Conservation (phyloP, 177 flowering plant genomes). For the Vitis hybrid region DNA sequence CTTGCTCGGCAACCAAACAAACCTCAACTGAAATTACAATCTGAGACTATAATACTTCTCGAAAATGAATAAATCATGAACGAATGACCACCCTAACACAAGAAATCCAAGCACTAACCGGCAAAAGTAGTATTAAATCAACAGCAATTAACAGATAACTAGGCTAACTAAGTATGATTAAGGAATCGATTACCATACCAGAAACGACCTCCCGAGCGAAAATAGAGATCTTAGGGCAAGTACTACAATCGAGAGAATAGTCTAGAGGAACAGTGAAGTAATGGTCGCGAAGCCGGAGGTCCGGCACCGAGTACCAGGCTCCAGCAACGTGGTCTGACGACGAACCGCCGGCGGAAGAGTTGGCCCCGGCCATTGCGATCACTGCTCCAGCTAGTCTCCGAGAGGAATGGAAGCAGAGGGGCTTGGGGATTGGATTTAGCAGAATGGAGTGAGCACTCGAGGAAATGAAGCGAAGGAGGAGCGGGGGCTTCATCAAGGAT, state of each 20-base stretch:
- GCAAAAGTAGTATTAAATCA: background rate
- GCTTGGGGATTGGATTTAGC: background rate
- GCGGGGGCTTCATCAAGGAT: conserved; percentile 15
- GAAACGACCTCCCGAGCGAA: conserved; percentile 98
- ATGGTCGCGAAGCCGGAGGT: conserved; percentile 92
- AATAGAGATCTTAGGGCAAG: conserved; percentile 53
- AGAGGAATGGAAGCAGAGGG: conserved; percentile 3
- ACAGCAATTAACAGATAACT: background rate
- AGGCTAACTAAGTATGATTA: background rate
- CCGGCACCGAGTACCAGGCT: conserved; percentile 88
- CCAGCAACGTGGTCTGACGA: conserved; percentile 54
- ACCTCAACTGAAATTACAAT: background rate
- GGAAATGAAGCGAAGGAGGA: background rate
- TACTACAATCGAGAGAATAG: conserved; percentile 37
- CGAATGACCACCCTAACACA: background rate
- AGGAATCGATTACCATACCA: conserved; percentile 39
- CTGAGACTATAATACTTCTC: background rate
- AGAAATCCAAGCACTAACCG: background rate
- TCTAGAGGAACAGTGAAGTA: conserved; percentile 91
- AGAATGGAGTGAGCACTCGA: background rate
- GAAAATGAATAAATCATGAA: background rate
- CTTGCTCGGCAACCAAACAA: conserved; percentile 4
- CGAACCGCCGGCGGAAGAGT: conserved; percentile 6
- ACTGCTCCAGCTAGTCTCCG: conserved; percentile 7
- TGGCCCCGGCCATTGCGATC: conserved; percentile 26